These are phyloP conservation scores for Aaosphaeria arxii DNA, from an alignment of 2,329 filamentous ascomycete genomes.

Conservation along the genomic window DNA sequence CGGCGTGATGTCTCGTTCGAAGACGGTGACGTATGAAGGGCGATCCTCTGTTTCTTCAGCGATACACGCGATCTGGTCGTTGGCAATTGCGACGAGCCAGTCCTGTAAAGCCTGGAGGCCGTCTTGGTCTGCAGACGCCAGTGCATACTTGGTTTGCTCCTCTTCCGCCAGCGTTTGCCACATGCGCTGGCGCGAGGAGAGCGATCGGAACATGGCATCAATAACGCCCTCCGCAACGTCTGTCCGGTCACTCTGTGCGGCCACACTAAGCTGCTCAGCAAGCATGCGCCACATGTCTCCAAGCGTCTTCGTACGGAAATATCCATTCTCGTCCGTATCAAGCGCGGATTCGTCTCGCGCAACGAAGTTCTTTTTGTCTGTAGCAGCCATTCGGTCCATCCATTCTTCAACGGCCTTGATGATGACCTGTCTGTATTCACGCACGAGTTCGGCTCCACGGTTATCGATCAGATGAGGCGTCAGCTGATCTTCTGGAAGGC, in stretches of 20 bases:
- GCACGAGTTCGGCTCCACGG: conserved; percentile 82
- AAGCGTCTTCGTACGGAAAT: conserved; percentile 86
- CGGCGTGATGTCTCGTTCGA: conserved; percentile 78
- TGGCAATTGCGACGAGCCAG: conserved; percentile 94
- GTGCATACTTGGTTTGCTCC: conserved; percentile 71
- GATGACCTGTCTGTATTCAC: conserved; percentile 92
- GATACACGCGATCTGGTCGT: conserved; percentile 98
- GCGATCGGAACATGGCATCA: conserved; percentile 88
- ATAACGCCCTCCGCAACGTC: conserved; percentile 95
- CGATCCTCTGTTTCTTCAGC: conserved; percentile 70
- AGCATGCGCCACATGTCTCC: conserved; percentile 98
- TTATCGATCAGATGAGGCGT: conserved; percentile 85
- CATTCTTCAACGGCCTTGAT: conserved; percentile 95
- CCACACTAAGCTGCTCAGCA: conserved; percentile 84
- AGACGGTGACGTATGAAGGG: conserved; percentile 79
- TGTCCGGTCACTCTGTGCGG: conserved; percentile 76
- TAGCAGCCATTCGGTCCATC: conserved; percentile 87
- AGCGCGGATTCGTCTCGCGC: conserved; percentile 77
- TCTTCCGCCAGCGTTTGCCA: conserved; percentile 89
- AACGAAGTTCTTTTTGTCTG: conserved; percentile 78
- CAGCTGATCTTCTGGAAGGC: conserved; percentile 73
- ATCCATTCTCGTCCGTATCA: conserved; percentile 83
- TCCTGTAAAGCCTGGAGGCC: conserved; percentile 73
- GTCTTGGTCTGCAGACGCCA: conserved; percentile 58
- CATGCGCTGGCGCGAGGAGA: conserved; percentile 76